Evolutionary conservation across 176 grass and related monocot genomes (phyloP).

Genomic region (Chrysopogon serrulatus): DNA sequence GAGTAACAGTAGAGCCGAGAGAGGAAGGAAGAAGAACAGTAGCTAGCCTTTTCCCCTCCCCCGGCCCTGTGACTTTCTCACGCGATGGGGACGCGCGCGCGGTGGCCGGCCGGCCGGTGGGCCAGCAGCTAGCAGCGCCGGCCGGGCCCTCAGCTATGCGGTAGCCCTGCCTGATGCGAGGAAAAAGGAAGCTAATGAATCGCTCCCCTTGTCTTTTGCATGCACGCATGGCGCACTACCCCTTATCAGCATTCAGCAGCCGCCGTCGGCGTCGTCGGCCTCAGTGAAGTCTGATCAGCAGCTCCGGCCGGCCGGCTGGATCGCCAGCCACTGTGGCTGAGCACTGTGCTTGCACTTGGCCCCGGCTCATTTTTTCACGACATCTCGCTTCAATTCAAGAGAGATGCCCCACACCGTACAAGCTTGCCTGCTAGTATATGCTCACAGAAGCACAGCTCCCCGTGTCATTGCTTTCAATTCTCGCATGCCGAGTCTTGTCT

Average conservation of each 20-base stretch:
- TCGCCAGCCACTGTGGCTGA: neutral
- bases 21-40: conserved; percentile 51
- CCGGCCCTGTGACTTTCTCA: neutral
- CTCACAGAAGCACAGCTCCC: neutral
- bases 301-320: no score
- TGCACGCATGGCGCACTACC: neutral
- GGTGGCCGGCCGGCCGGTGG: no score
- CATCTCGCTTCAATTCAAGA: neutral
- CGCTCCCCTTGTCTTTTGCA: conserved; percentile 37
- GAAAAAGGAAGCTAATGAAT: conserved; percentile 28
- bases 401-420: neutral
- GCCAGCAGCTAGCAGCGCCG: neutral
- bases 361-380: neutral
- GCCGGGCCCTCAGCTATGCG: neutral
- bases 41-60: conserved; percentile 31
- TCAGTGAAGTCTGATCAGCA: neutral
- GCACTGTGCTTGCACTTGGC: conserved; percentile 17
- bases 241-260: neutral
- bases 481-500: conserved; percentile 13
- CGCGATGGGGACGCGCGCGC: neutral
- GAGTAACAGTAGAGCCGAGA: neutral
- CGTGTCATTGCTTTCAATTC: conserved; percentile 29
- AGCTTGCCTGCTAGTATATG: neutral
- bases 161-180: neutral
- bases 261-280: neutral